Conservation (phyloP, 306 rosid species). For the Cucumis hystrix region DNA sequence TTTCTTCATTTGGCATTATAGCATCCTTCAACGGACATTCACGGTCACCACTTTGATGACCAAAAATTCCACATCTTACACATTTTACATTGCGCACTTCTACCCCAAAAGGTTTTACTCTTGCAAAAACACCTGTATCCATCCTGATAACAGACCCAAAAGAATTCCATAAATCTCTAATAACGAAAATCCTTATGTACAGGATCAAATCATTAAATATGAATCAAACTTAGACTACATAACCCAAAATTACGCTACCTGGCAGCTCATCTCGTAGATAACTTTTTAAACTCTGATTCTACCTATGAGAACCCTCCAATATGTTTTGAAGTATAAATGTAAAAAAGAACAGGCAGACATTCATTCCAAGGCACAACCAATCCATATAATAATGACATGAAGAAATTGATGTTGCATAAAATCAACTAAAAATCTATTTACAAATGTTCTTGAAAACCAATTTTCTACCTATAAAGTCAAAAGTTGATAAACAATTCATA, state of each 20-base stretch:
- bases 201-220: neutral
- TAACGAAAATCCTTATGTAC: neutral
- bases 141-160: constrained; percentile 27
- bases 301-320: neutral
- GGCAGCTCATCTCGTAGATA: neutral
- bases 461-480: neutral
- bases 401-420: neutral
- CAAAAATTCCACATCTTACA: constrained; percentile 73
- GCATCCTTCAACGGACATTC: constrained; percentile 92
- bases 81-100: constrained; percentile 94
- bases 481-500: neutral
- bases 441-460: neutral
- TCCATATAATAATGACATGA: neutral
- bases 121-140: constrained; percentile 75
- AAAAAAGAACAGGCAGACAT: neutral
- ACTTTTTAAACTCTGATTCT: neutral
- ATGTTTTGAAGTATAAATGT: neutral
- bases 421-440: neutral
- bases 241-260: neutral
- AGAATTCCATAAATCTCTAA: neutral
- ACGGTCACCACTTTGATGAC: constrained; percentile 98
- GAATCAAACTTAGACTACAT: neutral
- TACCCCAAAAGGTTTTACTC: constrained; percentile 88
- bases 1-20: constrained; percentile 86
- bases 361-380: neutral